Base-by-base conservation (phyloP, 257 asterid genomes). In the Nemophila menziesii region DNA sequence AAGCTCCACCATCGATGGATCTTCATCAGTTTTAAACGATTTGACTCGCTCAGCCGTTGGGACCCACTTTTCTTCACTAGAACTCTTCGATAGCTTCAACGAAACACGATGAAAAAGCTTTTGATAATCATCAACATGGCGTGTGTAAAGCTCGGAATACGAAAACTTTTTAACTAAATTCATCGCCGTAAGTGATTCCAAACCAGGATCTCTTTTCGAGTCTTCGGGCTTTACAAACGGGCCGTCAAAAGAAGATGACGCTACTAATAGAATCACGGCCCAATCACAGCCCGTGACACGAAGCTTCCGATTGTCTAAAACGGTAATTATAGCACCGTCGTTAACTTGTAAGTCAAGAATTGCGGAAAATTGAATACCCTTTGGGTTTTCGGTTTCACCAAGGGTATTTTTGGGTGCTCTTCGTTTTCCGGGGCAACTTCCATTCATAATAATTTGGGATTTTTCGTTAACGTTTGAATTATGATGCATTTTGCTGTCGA, bases 1-100 rank as follows among this genome's bases (percentile, higher is more conserved):
- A 65, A 83, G 85, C 67, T 73, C 94, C 0, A 83, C 80, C 38
- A 74, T 51, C 21, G 74, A 69, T 2, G 94, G 94, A 72, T 83
- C 94, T 66, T 83, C 94, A 43, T 65, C 49, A 42, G 36, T 52
- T 65, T 58, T 69, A 33, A 76, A 83, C 22, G 81, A 73, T 66
- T 61, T 77, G 36, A 82, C 74, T 55, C 83, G 70, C 46, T 73
- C 66, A 11, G 81, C 75, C 29, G 72, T 78, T 9, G 86, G 51
- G 27, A 64, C 22, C 10, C 36, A 22, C 53, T 47, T 29, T 22
- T 56, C 44, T 8, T 17, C 55, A 42, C 22, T 22, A 23, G 72
- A 54, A 51, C 65, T 56, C 33, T 57, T 69, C 1, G 71, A 63
- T 33, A 83, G 86, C 60, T 77, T 67, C 65, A 83, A 50, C 0